phyloP scores from a whole-genome alignment of 176 grass and related monocot genomes.

The Zoysia japonica region DNA sequence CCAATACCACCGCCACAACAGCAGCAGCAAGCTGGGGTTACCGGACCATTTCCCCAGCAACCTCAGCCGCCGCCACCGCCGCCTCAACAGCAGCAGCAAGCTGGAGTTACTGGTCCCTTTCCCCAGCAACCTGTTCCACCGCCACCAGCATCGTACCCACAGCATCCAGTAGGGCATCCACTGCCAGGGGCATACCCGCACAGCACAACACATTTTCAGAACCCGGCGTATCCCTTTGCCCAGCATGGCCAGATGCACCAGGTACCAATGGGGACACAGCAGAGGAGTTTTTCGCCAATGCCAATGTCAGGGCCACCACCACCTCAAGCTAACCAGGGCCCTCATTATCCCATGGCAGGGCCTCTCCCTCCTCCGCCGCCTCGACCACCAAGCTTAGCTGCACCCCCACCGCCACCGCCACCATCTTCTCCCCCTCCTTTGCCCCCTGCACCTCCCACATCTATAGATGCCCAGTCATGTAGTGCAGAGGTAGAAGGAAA shows the following conservation, averaged over 20 bases:
- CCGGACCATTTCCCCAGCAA: conserved; percentile 33
- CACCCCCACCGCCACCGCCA: conserved; percentile 39
- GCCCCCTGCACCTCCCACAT: conserved; percentile 17
- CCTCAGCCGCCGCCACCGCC: conserved; percentile 36
- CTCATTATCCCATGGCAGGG: conserved; percentile 43
- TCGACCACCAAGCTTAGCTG: conserved; percentile 28
- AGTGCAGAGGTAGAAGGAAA: conserved; percentile 13
- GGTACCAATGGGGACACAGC: conserved; percentile 41
- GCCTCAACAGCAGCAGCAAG: not conserved
- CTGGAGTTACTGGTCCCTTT: conserved; percentile 29
- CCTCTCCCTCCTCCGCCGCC: conserved; percentile 42
- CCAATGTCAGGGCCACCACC: conserved; percentile 35
- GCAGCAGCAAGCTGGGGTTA: not conserved
- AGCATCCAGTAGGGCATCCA: conserved; percentile 33
- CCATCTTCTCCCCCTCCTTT: conserved; percentile 38
- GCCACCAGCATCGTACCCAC: conserved; percentile 9
- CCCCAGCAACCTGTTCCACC: conserved; percentile 23
- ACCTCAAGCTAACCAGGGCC: conserved; percentile 38
- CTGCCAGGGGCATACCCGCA: conserved; percentile 45
- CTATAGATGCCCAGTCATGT: conserved; percentile 27
- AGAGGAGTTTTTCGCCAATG: conserved; percentile 44
- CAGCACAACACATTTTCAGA: conserved; percentile 14
- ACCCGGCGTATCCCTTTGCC: conserved; percentile 42
- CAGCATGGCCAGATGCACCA: conserved; percentile 38
- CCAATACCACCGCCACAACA: conserved; percentile 35